Conservation (phyloP, 1,284 basidiomycete genomes). For the Apiotrichum mycotoxinovorans region DNA sequence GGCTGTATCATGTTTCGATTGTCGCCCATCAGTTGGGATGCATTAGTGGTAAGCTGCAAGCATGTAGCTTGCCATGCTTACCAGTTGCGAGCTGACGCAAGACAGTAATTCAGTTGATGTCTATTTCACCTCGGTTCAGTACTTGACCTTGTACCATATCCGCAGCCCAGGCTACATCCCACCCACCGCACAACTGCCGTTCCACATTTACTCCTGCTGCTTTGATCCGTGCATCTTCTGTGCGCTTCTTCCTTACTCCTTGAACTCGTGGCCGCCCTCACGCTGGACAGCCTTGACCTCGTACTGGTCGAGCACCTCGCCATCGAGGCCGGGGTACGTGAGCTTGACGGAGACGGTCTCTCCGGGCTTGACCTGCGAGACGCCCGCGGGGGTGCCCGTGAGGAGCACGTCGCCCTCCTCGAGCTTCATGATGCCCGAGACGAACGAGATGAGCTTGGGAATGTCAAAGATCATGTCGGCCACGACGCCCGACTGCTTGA, state of each 20-base stretch:
- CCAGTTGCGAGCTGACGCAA: too few species aligned
- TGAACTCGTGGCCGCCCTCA: constrained; percentile 67
- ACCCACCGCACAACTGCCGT: too few species aligned
- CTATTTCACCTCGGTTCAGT: too few species aligned
- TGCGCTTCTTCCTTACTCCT: constrained; percentile 12
- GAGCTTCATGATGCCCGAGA: constrained; percentile 92
- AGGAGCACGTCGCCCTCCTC: constrained; percentile 89
- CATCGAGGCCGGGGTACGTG: constrained; percentile 55
- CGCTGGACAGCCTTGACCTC: constrained; percentile 65
- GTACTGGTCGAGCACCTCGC: constrained; percentile 61
- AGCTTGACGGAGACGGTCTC: constrained; percentile 76
- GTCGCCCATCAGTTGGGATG: too few species aligned
- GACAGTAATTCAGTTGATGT: too few species aligned
- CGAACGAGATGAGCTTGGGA: constrained; percentile 82
- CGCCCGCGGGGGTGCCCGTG: constrained; percentile 84
- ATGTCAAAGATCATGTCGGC: constrained; percentile 91
- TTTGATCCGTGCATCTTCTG: too few species aligned
- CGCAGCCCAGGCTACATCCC: too few species aligned
- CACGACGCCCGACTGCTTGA: constrained; percentile 82
- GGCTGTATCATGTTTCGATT: too few species aligned
- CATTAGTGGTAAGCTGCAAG: too few species aligned
- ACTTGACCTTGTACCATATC: too few species aligned
- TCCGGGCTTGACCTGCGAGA: constrained; percentile 71
- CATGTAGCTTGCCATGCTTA: too few species aligned
- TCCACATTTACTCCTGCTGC: too few species aligned